Percentiles rank a stretch among this genome's conserved stretches.
Conservation (phyloP, 202 grass and related monocot species). For the Digitaria exilis region DNA sequence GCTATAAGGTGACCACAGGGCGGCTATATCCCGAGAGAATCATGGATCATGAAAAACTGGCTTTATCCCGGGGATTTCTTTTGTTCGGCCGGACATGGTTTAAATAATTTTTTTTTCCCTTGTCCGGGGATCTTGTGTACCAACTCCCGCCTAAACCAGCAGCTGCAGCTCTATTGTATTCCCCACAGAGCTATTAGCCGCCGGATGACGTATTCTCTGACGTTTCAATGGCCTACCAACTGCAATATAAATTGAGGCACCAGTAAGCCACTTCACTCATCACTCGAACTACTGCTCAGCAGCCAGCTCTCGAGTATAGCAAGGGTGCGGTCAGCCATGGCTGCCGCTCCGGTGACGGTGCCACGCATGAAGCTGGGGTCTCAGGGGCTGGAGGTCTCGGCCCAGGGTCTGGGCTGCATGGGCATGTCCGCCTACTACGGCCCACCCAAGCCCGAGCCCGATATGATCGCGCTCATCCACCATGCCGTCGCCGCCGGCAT, state of each 20-base stretch:
- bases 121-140: too few species aligned
- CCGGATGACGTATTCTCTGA: not conserved
- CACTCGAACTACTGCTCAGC: not conserved
- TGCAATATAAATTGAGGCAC: not conserved
- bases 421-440: slow-evolving; percentile 67
- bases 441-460: slow-evolving; percentile 56
- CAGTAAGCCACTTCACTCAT: not conserved
- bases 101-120: too few species aligned
- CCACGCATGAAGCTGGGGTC: slow-evolving; percentile 60
- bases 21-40: too few species aligned
- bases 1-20: too few species aligned
- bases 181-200: not conserved
- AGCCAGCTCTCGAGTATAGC: too few species aligned
- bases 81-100: too few species aligned
- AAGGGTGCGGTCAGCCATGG: not conserved
- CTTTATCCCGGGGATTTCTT: too few species aligned
- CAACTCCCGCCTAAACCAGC: too few species aligned
- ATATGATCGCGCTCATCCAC: slow-evolving; percentile 64
- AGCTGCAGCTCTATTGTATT: too few species aligned
- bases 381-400: slow-evolving; percentile 64
- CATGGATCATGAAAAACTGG: too few species aligned
- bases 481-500: slow-evolving; percentile 56
- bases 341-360: not conserved
- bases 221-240: not conserved
- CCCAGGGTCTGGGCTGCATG: slow-evolving; percentile 61